Evolutionary conservation across 176 grass and related monocot species (phyloP), one percentile per base, ranked within the genome.

Genomic region (Eleusine indica): DNA sequence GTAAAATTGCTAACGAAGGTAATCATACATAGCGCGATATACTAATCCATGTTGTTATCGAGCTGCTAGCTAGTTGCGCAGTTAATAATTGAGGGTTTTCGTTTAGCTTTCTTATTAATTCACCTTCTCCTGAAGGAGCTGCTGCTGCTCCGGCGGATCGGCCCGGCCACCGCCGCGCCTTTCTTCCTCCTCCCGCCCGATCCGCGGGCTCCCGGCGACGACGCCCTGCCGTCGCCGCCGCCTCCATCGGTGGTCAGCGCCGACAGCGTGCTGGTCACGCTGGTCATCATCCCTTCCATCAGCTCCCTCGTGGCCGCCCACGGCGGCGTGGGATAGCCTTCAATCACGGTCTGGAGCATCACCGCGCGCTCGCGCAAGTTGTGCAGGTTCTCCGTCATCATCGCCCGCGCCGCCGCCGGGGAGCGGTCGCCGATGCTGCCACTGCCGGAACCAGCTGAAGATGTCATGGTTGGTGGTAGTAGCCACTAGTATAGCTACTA

Each of bases 81-180:
- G 51, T 70, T 71, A 70, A 66, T 56, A 57, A 57, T 47, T 30
- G 15, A 44, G 17, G 71, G 72, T 39, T 79, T 68, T 72, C 7
- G 18, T 71, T 71, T 11, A 58, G 22, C 11, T 49, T 62, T 83
- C 11, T 74, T 35, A 35, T 35, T 35, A 35, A 35, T 35, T 81
- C 87, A 96, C 94, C 94, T 96, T 80, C 86, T 87, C 75, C 83
- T 57, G 7, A 42, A 15, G 70, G 42, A 75, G 63, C 4, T 18
- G 53, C 29, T 53, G 57, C 49, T 80, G 42, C 28, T 83, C 71
- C 86, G 77, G 63, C 78, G 75, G 71, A 74, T 86, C 81, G 73
- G 82, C 39, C 54, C 72, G 15, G 70, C 16, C 2, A 41, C 52
- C 44, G 29, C 62, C 4, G 64, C 57, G 0, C 43, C 70, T 40